Conservation (phyloP, 108 stramenopile species). For the Skeletonema costatum region DNA sequence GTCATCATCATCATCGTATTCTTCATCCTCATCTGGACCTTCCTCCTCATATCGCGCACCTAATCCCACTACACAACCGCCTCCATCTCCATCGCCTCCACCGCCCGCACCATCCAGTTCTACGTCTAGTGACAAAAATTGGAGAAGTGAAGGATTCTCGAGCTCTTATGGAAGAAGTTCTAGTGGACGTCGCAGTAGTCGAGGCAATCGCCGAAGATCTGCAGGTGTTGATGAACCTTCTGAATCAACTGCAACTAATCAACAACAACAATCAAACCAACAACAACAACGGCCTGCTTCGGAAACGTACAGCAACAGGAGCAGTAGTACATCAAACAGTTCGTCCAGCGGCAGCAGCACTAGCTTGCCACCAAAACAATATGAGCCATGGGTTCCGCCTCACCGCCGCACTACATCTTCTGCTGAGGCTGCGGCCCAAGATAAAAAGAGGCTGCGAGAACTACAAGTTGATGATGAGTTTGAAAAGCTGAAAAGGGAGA, state of each 20-base stretch:
- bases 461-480: slow-evolving; percentile 89
- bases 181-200: slow-evolving; percentile 41
- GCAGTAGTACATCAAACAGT: background rate
- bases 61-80: slow-evolving; percentile 6
- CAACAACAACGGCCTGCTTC: slow-evolving; percentile 11
- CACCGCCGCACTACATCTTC: slow-evolving; percentile 73
- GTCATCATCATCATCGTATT: slow-evolving; percentile 38
- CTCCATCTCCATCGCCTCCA: slow-evolving; percentile 1
- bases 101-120: slow-evolving; percentile 10
- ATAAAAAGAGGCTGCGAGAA: slow-evolving; percentile 73
- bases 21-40: slow-evolving; percentile 12
- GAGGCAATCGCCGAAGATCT: slow-evolving; percentile 17
- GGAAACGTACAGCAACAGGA: background rate
- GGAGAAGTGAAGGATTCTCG: slow-evolving; percentile 51
- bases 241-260: background rate
- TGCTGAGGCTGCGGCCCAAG: slow-evolving; percentile 47
- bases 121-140: slow-evolving; percentile 35
- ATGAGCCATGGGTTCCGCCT: slow-evolving; percentile 61
- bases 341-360: background rate
- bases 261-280: slow-evolving; percentile 2
- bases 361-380: background rate
- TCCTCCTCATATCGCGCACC: slow-evolving; percentile 5
- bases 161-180: slow-evolving; percentile 42
- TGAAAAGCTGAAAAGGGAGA: slow-evolving; percentile 82
- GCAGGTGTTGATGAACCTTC: slow-evolving; percentile 7